Evolutionary conservation across 83 land plant genomes (phyloP).

Genomic region (Thuja plicata): DNA sequence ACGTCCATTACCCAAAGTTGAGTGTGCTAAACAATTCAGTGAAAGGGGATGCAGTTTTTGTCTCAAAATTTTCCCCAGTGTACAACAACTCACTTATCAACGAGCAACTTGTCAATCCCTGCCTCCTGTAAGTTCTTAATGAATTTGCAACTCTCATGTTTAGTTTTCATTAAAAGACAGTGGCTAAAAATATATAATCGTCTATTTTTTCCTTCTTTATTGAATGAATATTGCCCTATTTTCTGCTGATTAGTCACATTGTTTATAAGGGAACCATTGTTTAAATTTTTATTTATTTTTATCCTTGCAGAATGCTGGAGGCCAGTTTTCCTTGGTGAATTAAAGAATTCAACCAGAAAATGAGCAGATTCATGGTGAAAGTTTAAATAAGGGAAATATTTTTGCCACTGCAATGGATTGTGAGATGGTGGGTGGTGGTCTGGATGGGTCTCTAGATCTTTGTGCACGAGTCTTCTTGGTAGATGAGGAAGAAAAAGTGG

Average conservation of each 20-base stretch:
- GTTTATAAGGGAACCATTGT: too few species aligned
- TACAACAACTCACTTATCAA: not conserved
- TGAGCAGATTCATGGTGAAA: not conserved
- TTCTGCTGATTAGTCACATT: too few species aligned
- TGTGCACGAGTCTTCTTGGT: too few species aligned
- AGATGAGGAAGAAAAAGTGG: too few species aligned
- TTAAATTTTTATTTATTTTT: not conserved
- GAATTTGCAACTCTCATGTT: too few species aligned
- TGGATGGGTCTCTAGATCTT: too few species aligned
- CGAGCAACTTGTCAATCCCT: not conserved
- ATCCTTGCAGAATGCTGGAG: not conserved
- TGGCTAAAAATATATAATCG: not conserved
- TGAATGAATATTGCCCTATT: too few species aligned
- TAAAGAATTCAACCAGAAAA: not conserved
- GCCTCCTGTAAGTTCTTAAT: not conserved
- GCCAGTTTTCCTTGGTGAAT: not conserved
- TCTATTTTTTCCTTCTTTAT: too few species aligned
- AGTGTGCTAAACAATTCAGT: conserved; percentile 12
- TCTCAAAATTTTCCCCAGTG: not conserved
- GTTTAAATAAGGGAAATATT: too few species aligned
- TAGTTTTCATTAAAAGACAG: too few species aligned
- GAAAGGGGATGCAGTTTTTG: conserved; percentile 8
- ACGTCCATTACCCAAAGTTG: conserved; percentile 5
- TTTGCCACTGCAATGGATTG: too few species aligned
- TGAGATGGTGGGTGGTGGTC: too few species aligned